Evolutionary conservation across 2,329 filamentous ascomycete species (phyloP).

Genomic region (Paecilomyces sp.): DNA sequence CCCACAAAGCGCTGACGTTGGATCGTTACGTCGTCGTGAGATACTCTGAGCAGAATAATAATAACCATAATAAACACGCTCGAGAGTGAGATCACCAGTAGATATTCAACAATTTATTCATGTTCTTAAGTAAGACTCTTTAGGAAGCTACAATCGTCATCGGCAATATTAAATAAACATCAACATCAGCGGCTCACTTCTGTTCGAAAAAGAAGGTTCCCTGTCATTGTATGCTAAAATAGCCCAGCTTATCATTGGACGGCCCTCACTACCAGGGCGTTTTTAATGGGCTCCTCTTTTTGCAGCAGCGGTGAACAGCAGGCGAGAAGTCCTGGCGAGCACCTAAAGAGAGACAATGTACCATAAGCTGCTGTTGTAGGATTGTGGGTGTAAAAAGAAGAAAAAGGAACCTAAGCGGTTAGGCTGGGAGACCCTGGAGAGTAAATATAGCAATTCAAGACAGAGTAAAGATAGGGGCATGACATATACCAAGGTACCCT

Average conservation of each 20-base stretch:
- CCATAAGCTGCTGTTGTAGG: neutral
- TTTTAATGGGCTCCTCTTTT: neutral
- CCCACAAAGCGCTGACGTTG: neutral
- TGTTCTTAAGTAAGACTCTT: neutral
- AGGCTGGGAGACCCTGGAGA: neutral
- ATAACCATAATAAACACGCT: neutral
- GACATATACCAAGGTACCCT: neutral
- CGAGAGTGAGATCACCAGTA: neutral
- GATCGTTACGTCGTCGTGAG: neutral
- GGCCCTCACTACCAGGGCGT: neutral
- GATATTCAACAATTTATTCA: neutral
- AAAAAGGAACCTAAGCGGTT: too few species aligned
- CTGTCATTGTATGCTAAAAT: neutral
- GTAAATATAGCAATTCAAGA: neutral
- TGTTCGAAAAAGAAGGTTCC: neutral
- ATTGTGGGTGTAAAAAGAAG: neutral
- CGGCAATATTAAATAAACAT: neutral
- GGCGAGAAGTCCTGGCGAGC: neutral
- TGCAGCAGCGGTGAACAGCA: neutral
- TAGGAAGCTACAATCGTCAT: neutral
- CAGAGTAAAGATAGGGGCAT: neutral
- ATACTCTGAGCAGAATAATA: neutral
- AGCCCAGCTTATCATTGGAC: neutral
- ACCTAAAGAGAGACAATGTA: neutral
- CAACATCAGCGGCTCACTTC: neutral